Base-by-base conservation (phyloP, 257 asterid species). In the Fraxinus anomala region DNA sequence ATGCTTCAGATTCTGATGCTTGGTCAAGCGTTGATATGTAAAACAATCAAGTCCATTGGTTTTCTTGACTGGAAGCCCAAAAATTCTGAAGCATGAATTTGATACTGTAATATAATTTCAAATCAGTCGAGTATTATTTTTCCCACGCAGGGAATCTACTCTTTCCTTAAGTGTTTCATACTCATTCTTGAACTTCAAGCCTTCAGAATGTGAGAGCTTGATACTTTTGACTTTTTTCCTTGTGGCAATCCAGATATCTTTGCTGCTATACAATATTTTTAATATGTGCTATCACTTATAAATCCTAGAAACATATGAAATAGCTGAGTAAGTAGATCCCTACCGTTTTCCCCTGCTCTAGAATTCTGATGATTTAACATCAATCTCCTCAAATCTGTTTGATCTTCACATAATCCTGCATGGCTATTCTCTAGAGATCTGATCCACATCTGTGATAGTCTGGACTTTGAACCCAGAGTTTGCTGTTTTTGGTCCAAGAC, bases 331-430 rank as follows among this genome's bases (percentile, higher is more conserved):
- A n/a, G 26, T 56, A 8, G 28, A n/a, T 56, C 28, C 66, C 66
- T 56, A 19, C 28, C 28, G 0, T n/a, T 2, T 5, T 7, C 66
- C 12, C 26, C 24, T n/a, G 13, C 66, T 56, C 28, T 56, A 56
- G 26, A n/a, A 17, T 14, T 47, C n/a, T 4, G n/a, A 47, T 19
- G 66, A 56, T 56, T 56, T 56, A 56, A 5, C 10, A 56, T 56
- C 66, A 56, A 56, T 56, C 28, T 56, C 66, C 66, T 56, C 66
- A 56, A 56, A 17, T 56, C 66, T 56, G 13, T 56, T 56, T 56
- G 66, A 56, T 56, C 28, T 56, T 56, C 66, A n/a, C n/a, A 4
- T 16, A 51, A 51, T 51, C 7, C 6, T 4, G 49, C 47, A 9
- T 40, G 47, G 14, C 47, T 40, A 40, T 40, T 40, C 47, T 40